Percentiles rank a stretch among this genome's conserved stretches.
Conservation (phyloP, 305 asterid species). For the Solanum hybrid region DNA sequence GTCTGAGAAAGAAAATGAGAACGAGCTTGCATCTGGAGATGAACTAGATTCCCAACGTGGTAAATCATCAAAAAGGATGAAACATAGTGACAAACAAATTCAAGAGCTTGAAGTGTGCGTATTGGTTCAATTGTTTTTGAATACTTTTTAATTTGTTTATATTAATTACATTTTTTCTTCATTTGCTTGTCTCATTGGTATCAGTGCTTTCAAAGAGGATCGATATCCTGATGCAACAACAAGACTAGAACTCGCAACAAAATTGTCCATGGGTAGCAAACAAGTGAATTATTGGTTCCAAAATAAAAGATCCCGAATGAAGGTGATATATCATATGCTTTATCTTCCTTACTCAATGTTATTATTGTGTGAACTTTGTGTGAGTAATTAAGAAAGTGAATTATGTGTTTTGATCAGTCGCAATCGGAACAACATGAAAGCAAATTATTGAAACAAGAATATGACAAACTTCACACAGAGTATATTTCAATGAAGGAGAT, state of each 20-base stretch:
- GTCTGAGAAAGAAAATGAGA: conserved; percentile 26
- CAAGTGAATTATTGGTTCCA: conserved; percentile 82
- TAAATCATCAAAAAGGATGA: neutral
- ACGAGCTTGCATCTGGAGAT: conserved; percentile 13
- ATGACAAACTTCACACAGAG: conserved; percentile 64
- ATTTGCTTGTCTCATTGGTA: neutral
- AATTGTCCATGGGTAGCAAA: conserved; percentile 44
- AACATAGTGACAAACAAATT: neutral
- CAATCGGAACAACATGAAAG: conserved; percentile 72
- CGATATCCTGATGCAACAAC: conserved; percentile 71
- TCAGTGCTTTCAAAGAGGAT: conserved; percentile 33
- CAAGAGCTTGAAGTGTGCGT: neutral
- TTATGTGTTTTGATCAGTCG: conserved; percentile 22
- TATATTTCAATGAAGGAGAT: conserved; percentile 59
- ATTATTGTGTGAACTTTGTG: neutral
- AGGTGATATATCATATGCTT: conserved; percentile 24
- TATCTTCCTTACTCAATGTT: neutral
- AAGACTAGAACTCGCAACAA: conserved; percentile 48
- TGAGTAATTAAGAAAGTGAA: neutral
- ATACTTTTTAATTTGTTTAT: neutral
- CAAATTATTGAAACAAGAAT: conserved; percentile 51
- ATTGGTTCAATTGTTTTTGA: neutral
- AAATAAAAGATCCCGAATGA: conserved; percentile 64
- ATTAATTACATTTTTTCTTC: neutral
- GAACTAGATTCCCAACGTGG: neutral